These are phyloP conservation scores for Pseudogymnoascus sp. DNA, from an alignment of 2,329 filamentous ascomycete species.

Conservation along the genomic window DNA sequence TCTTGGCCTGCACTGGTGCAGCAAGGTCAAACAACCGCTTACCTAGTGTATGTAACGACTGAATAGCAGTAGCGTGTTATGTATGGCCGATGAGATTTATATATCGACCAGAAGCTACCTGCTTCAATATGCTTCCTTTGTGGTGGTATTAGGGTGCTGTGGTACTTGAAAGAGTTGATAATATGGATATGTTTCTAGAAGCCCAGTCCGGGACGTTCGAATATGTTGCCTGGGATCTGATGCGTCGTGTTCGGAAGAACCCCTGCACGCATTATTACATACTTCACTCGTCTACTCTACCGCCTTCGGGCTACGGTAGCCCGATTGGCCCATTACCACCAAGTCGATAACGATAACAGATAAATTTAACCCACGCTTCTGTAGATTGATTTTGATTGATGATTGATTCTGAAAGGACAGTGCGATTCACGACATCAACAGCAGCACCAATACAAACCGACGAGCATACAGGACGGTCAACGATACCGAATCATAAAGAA, in stretches of 20 bases:
- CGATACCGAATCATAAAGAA: neutral
- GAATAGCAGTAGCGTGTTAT: slow-evolving; percentile 2
- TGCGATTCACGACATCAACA: neutral
- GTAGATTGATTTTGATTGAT: neutral
- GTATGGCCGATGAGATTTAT: neutral
- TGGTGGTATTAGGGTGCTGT: slow-evolving; percentile 7
- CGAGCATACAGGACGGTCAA: neutral
- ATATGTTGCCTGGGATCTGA: slow-evolving; percentile 8
- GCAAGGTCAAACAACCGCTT: slow-evolving; percentile 7
- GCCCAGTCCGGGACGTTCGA: slow-evolving; percentile 2
- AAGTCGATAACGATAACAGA: slow-evolving; percentile 6
- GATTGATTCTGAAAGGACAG: neutral
- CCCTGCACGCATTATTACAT: slow-evolving; percentile 1
- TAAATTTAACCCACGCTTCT: slow-evolving; percentile 8
- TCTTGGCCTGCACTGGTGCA: neutral
- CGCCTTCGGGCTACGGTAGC: slow-evolving; percentile 1
- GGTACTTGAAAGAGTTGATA: slow-evolving; percentile 2
- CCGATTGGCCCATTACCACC: neutral
- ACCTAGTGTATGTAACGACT: slow-evolving; percentile 8
- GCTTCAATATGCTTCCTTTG: neutral
- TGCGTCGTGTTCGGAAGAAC: slow-evolving; percentile 12
- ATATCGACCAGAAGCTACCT: neutral
- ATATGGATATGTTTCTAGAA: slow-evolving; percentile 10
- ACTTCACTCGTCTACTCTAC: slow-evolving; percentile 7
- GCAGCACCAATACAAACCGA: neutral